Evolutionary conservation across 768 basidiomycete species (phyloP), one percentile per base, ranked within the genome.

Genomic region (Rhizopogon rudus): DNA sequence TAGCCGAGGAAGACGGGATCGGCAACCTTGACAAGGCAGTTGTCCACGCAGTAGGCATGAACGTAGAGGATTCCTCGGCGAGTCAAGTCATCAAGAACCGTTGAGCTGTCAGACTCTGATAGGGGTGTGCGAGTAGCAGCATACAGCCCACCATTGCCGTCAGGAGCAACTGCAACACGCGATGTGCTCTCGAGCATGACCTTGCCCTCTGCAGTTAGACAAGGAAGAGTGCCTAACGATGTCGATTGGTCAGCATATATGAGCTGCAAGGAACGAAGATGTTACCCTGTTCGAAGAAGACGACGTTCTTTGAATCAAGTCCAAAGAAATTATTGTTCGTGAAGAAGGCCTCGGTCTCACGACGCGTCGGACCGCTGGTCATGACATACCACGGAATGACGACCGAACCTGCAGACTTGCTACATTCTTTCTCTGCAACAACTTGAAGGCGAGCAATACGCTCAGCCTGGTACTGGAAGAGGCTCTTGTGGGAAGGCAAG

Each of bases 401-500:
- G 52, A 92, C 89, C 1, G 82, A 81, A 48, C 81, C 83, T 16
- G 72, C 67, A 14, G 80, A 71, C 63, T 84, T 84, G 40, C 71
- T 67, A 48, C 63, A 67, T 57, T 81, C 74, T 39, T 78, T 67
- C 67, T 83, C 86, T 0, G 93, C 93, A 51, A 96, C 68, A 33
- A 74, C 74, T 71, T 96, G 91, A 54, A 99, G 74, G 55, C 90
- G 84, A 56, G 80, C 78, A 68, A 99, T 97, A 53, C 97, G 84
- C 74, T 96, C 94, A n/a, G 95, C 97, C 72, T 99, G 97, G 61
- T 91, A 88, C 63, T 97, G 93, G 78, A 99, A 98, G 53, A 99
- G 84, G 12, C 87, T 84, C 73, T 94, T 96, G 73, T 91, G 87
- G 22, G 91, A 93, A 10, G 94, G 91, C 35, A 99, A 78, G 13